Conservation (phyloP, 2,329 filamentous ascomycete genomes). For the Aspergillus pseudoglaucus region DNA sequence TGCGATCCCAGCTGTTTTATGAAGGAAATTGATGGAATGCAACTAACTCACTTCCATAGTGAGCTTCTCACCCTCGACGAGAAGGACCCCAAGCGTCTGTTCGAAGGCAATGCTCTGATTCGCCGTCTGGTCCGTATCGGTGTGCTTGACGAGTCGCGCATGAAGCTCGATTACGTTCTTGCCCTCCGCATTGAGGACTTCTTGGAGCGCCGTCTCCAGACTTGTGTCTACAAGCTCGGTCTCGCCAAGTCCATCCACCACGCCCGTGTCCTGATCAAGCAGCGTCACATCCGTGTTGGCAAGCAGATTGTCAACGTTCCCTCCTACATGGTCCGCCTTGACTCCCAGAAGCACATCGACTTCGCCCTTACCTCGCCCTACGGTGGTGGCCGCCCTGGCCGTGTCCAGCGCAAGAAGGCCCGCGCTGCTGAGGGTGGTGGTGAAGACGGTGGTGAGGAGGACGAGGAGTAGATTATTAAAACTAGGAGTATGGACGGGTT, state of each 20-base stretch:
- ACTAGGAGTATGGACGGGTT: slow-evolving; percentile 33
- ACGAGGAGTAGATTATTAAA: slow-evolving; percentile 49
- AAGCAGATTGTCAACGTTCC: slow-evolving; percentile 99
- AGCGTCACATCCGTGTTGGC: slow-evolving; percentile 98
- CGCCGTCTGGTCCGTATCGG: slow-evolving; percentile 98
- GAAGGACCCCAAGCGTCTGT: slow-evolving; percentile 99
- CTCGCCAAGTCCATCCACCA: slow-evolving; percentile 99
- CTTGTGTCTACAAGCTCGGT: slow-evolving; percentile 99
- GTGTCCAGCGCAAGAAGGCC: slow-evolving; percentile 99
- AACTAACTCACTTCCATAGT: slow-evolving; percentile 51
- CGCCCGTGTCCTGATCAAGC: slow-evolving; percentile 98
- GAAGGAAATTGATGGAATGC: not conserved
- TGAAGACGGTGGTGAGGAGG: slow-evolving; percentile 65
- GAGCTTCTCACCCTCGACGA: slow-evolving; percentile 99
- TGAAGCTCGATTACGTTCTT: slow-evolving; percentile 99
- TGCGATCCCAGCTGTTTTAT: slow-evolving; percentile 24
- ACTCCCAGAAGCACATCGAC: slow-evolving; percentile 99
- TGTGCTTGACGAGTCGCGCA: slow-evolving; percentile 99
- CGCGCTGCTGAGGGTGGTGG: slow-evolving; percentile 75
- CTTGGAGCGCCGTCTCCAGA: slow-evolving; percentile 99
- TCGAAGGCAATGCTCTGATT: slow-evolving; percentile 99
- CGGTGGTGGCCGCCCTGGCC: slow-evolving; percentile 91
- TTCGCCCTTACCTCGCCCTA: slow-evolving; percentile 96
- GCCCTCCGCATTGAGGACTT: slow-evolving; percentile 99
- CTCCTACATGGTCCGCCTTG: slow-evolving; percentile 98